Base-by-base conservation (phyloP, 805 yeast genomes). In the Ogataea wickerhamii region DNA sequence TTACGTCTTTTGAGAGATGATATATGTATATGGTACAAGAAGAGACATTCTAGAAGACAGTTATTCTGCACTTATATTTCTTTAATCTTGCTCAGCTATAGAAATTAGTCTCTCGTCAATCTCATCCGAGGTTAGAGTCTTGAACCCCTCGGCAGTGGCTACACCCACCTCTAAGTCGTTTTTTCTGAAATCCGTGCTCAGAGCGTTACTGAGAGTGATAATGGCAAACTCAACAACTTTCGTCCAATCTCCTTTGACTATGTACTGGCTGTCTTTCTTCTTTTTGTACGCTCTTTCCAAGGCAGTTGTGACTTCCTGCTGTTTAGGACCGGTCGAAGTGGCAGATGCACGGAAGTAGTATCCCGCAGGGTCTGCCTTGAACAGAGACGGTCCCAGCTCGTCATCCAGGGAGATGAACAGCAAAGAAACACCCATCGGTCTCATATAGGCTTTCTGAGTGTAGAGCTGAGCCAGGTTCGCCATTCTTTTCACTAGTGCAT, bases 361-460 rank as follows among this genome's bases (percentile, higher is more conserved):
- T 6, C 98, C 98, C 3, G 98, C 98, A 13, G 98, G 98, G 64
- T 93, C 98, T 49, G 93, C 81, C 69, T 91, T 93, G 70, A 76
- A 88, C 43, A 93, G 73, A 53, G 80, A 78, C 19, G 98, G 96
- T 1, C 98, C 98, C 37, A 69, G 63, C 64, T 82, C 94, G 57
- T 87, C 96, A 62, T 88, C 97, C 40, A 85, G 81, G 31, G 94
- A 78, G 41, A 88, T 74, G 55, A 91, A 82, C 18, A 96, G 87
- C 57, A 88, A 73, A 20, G 95, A 87, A 43, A 91, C 96, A 26
- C 98, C 98, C 50, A 88, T 71, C 18, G 98, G 98, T 65, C 98
- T 80, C 98, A 93, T 93, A 64, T 91, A 91, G 8, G 98, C 98
- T 59, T 97, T 76, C 67, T 93, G 98, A 28, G 98, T 93, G 64